Evolutionary conservation across 345 rosid genomes (phyloP).

Genomic region (Microthlaspi erraticum): DNA sequence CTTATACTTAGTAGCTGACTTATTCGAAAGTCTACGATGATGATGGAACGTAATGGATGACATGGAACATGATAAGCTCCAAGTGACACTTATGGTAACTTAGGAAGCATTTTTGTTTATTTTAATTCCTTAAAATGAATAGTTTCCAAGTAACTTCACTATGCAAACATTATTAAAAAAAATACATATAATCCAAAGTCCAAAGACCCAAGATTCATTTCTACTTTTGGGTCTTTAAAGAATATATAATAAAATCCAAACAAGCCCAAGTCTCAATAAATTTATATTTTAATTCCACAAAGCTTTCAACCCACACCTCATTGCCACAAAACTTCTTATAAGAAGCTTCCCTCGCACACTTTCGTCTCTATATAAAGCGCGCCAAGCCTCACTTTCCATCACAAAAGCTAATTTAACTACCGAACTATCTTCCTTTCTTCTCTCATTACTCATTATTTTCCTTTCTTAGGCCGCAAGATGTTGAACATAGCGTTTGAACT

Average conservation of each 20-base stretch:
- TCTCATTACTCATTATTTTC: background rate
- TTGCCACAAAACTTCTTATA: constrained; percentile 30
- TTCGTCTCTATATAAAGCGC: constrained; percentile 2
- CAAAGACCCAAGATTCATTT: constrained; percentile 8
- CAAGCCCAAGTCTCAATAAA: constrained; percentile 17
- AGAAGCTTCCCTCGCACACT: constrained; percentile 36
- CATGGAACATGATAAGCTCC: constrained; percentile 6
- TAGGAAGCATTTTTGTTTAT: background rate
- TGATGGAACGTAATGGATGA: constrained; percentile 15
- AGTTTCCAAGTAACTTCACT: constrained; percentile 35
- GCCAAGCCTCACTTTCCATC: constrained; percentile 27
- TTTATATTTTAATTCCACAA: constrained; percentile 3
- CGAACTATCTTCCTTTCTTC: background rate
- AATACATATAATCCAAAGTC: background rate
- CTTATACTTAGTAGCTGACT: background rate
- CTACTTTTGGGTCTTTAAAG: constrained; percentile 20
- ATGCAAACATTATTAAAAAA: background rate
- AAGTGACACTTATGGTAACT: constrained; percentile 17
- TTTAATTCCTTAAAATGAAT: constrained; percentile 12
- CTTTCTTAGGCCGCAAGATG: constrained; percentile 9
- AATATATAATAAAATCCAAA: background rate
- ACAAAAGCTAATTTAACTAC: constrained; percentile 31
- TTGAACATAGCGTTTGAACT: constrained; percentile 36
- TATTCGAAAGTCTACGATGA: background rate
- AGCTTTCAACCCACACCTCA: constrained; percentile 42